These are phyloP conservation scores for Adansonia rubrostipa DNA, from an alignment of 441 rosid species.

Conservation along the genomic window DNA sequence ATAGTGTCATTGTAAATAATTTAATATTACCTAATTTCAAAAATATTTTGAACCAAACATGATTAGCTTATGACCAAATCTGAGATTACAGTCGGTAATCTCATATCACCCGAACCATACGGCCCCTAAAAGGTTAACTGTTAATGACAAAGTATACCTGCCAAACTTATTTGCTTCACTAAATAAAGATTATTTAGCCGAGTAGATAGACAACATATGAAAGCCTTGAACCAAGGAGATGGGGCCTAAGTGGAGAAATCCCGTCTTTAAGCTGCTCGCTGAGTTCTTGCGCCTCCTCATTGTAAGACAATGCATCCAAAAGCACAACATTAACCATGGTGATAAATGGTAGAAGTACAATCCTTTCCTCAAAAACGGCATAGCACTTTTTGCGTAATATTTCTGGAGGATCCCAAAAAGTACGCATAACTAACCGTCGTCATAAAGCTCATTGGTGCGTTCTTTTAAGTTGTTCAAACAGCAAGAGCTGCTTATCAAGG, in stretches of 20 bases:
- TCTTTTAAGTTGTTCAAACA: constrained; percentile 44
- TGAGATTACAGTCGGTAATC: no score
- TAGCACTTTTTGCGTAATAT: neutral
- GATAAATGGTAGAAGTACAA: neutral
- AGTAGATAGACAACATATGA: constrained; percentile 44
- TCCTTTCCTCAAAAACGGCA: neutral
- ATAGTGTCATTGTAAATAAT: no score
- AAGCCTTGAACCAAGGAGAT: constrained; percentile 35
- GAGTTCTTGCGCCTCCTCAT: constrained; percentile 51
- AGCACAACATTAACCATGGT: neutral
- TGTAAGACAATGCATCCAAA: constrained; percentile 49
- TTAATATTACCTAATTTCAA: no score
- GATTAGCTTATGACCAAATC: no score
- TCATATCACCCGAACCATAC: no score
- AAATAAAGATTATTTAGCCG: constrained; percentile 48
- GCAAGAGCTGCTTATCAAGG: constrained; percentile 40
- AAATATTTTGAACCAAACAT: no score
- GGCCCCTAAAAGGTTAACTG: neutral
- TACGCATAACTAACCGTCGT: constrained; percentile 28
- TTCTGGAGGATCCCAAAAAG: neutral
- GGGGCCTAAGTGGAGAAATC: constrained; percentile 36
- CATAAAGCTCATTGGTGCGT: constrained; percentile 31
- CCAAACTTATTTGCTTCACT: constrained; percentile 37
- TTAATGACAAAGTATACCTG: neutral
- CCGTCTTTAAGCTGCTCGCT: constrained; percentile 45